These are phyloP conservation scores for Fonsecaea pedrosoi DNA, from an alignment of 2,329 filamentous ascomycete genomes.

Conservation along the genomic window DNA sequence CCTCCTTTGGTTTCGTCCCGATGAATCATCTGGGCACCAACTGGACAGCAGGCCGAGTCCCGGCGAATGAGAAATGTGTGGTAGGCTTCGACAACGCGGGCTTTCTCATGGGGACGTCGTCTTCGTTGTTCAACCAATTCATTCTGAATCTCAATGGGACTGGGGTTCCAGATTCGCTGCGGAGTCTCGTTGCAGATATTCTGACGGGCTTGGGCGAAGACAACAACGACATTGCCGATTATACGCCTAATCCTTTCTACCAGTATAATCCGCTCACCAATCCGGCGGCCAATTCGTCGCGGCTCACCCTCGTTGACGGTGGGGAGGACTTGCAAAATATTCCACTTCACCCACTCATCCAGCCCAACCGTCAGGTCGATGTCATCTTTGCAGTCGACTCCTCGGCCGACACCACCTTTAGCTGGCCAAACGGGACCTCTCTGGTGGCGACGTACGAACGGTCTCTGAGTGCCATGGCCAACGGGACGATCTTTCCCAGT, in stretches of 20 bases:
- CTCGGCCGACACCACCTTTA: constrained; percentile 71
- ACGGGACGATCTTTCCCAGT: constrained; percentile 73
- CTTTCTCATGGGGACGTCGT: constrained; percentile 85
- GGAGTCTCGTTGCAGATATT: constrained; percentile 47
- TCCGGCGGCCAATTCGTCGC: constrained; percentile 58
- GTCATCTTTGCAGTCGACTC: constrained; percentile 82
- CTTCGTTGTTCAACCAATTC: constrained; percentile 81
- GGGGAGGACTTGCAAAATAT: constrained; percentile 81
- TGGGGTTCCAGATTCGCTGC: constrained; percentile 58
- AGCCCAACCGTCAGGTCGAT: constrained; percentile 74
- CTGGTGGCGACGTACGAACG: constrained; percentile 77
- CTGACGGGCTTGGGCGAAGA: constrained; percentile 65
- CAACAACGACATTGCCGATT: constrained; percentile 76
- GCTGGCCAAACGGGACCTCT: constrained; percentile 79
- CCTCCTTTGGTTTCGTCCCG: constrained; percentile 73
- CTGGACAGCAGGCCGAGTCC: constrained; percentile 68
- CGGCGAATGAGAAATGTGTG: constrained; percentile 67
- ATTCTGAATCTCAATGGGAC: constrained; percentile 68
- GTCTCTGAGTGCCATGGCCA: constrained; percentile 63
- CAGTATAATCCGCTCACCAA: constrained; percentile 67
- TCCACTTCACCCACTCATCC: constrained; percentile 77
- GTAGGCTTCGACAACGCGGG: constrained; percentile 82
- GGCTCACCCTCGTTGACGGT: constrained; percentile 77
- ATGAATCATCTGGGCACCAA: constrained; percentile 74
- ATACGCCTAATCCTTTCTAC: constrained; percentile 77